These are phyloP conservation scores for Nitzschia inconspicua DNA, from an alignment of 108 stramenopile species.

Conservation along the genomic window DNA sequence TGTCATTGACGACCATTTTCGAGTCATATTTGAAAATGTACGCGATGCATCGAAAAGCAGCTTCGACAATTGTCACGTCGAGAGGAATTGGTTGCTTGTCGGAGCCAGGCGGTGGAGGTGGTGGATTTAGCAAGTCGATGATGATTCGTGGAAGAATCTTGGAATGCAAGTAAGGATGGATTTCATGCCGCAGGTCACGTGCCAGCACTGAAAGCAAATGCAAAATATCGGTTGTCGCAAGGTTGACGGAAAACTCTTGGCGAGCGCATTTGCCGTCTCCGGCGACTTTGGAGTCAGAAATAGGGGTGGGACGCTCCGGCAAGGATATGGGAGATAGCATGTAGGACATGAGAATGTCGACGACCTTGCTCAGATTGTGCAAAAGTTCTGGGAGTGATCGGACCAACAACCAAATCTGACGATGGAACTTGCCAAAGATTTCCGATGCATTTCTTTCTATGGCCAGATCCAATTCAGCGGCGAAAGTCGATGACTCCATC, in stretches of 20 bases:
- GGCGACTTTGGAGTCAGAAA: neutral
- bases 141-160: slow-evolving; percentile 70
- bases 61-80: slow-evolving; percentile 76
- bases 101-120: slow-evolving; percentile 41
- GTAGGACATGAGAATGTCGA: slow-evolving; percentile 56
- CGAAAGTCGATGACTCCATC: slow-evolving; percentile 50
- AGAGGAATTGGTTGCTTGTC: slow-evolving; percentile 53
- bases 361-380: slow-evolving; percentile 64
- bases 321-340: slow-evolving; percentile 45
- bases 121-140: slow-evolving; percentile 73
- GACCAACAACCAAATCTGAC: slow-evolving; percentile 60
- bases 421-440: slow-evolving; percentile 61
- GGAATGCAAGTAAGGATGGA: slow-evolving; percentile 66
- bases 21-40: slow-evolving; percentile 83
- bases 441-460: slow-evolving; percentile 79
- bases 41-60: slow-evolving; percentile 73
- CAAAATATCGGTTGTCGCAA: slow-evolving; percentile 80
- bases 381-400: slow-evolving; percentile 79
- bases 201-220: slow-evolving; percentile 81
- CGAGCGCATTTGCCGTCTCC: neutral
- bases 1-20: slow-evolving; percentile 41
- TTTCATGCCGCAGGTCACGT: slow-evolving; percentile 78
- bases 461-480: slow-evolving; percentile 71
- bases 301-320: slow-evolving; percentile 24
- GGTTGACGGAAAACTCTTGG: slow-evolving; percentile 53